Percentiles rank a stretch among this genome's conserved stretches.
Conservation (phyloP, 257 asterid genomes). For the Penstemon eatonii region DNA sequence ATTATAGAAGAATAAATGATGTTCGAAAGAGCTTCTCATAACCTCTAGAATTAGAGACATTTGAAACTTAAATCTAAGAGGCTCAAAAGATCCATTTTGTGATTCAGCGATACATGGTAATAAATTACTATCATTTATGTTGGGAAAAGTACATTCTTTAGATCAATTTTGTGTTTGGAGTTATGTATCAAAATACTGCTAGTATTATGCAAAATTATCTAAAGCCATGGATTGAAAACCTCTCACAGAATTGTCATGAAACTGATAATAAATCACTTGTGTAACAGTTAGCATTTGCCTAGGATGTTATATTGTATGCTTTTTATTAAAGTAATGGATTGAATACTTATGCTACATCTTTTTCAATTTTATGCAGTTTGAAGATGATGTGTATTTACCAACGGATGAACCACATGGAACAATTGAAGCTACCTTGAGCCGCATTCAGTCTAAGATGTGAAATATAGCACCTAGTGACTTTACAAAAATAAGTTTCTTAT, state of each 20-base stretch:
- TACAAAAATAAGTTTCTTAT: background rate
- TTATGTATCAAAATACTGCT: background rate
- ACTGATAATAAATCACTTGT: background rate
- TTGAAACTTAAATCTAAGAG: background rate
- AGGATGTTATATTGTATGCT: background rate
- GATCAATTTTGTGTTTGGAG: background rate
- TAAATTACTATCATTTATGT: constrained; percentile 5
- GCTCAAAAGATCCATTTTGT: background rate
- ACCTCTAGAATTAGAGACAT: background rate
- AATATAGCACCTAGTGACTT: background rate
- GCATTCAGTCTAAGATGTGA: constrained; percentile 76
- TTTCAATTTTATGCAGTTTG: constrained; percentile 55
- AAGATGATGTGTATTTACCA: constrained; percentile 83
- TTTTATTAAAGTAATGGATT: background rate
- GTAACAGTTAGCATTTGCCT: background rate
- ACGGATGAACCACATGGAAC: constrained; percentile 97
- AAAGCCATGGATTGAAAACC: background rate
- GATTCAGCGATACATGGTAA: background rate
- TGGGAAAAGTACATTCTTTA: background rate
- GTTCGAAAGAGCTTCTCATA: background rate
- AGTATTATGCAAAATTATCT: background rate
- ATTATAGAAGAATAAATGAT: constrained; percentile 3
- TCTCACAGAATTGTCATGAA: background rate
- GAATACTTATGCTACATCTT: background rate
- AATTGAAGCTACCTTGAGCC: constrained; percentile 83